These are phyloP conservation scores for Ustanciosporium gigantosporum DNA, from an alignment of 1,284 basidiomycete genomes.

Conservation along the genomic window DNA sequence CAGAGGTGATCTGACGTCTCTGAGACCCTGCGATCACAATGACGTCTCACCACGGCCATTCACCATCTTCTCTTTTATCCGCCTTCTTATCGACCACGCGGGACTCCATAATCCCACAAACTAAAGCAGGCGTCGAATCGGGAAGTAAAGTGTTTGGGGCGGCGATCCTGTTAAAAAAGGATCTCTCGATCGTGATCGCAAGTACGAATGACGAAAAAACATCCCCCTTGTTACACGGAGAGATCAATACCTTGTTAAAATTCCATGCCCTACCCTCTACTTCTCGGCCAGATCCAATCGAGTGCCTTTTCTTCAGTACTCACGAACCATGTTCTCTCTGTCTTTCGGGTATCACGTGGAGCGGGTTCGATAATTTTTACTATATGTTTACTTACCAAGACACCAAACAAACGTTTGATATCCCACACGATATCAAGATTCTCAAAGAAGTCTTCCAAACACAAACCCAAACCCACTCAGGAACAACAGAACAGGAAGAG, in stretches of 20 bases:
- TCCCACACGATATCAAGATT: constrained; percentile 18
- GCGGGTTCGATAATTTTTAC: constrained; percentile 23
- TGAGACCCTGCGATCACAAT: too few relatives aligned
- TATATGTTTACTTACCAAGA: constrained; percentile 17
- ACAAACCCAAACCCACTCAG: neutral
- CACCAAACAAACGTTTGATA: constrained; percentile 3
- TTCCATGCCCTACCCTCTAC: neutral
- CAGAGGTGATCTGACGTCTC: too few relatives aligned
- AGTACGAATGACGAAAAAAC: constrained; percentile 21
- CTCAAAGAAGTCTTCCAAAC: constrained; percentile 14
- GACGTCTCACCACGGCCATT: too few relatives aligned
- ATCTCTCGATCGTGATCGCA: constrained; percentile 1
- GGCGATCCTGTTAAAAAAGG: constrained; percentile 11
- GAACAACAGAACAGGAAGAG: too few relatives aligned
- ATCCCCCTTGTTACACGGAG: constrained; percentile 15
- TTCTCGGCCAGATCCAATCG: neutral
- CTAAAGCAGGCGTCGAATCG: constrained; percentile 1
- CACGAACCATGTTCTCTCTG: constrained; percentile 23
- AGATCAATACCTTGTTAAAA: constrained; percentile 5
- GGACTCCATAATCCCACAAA: constrained; percentile 10
- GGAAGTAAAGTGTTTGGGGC: constrained; percentile 33
- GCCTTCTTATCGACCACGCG: neutral
- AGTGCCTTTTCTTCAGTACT: constrained; percentile 14
- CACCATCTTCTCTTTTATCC: too few relatives aligned
- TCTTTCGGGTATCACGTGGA: constrained; percentile 19